These are phyloP conservation scores for Croton laevigatus DNA, from an alignment of 441 rosid genomes.

Conservation along the genomic window DNA sequence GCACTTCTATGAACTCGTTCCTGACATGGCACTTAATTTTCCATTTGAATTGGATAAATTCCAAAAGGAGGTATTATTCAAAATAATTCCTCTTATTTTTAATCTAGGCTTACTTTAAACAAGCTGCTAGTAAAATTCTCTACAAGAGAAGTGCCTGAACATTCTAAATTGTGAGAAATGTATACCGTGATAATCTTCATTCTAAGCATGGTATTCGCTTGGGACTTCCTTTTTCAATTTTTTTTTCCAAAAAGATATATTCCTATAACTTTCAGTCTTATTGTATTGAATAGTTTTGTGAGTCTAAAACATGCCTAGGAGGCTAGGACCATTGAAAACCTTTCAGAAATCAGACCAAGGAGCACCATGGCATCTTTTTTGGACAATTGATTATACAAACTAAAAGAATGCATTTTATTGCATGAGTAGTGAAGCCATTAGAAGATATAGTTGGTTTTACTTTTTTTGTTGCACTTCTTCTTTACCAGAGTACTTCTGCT, in stretches of 20 bases:
- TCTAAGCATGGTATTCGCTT: background rate
- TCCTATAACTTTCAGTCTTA: background rate
- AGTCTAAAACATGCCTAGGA: background rate
- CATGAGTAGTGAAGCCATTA: background rate
- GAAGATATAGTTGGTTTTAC: background rate
- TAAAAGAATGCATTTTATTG: background rate
- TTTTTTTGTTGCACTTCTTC: background rate
- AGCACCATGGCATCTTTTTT: background rate
- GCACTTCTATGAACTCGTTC: constrained; percentile 76
- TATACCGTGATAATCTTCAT: background rate
- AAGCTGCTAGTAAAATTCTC: background rate
- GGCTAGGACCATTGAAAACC: background rate
- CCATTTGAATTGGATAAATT: constrained; percentile 90
- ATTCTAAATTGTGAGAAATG: background rate
- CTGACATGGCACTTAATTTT: constrained; percentile 88
- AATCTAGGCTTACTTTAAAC: background rate
- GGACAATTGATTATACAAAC: background rate
- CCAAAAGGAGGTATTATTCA: constrained; percentile 75
- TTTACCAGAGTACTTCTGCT: background rate
- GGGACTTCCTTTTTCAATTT: background rate
- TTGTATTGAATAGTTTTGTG: background rate
- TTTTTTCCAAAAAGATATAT: background rate
- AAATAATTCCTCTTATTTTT: constrained; percentile 1
- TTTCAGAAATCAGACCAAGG: background rate
- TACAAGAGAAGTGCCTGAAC: background rate